Evolutionary conservation across 257 asterid genomes (phyloP), one percentile per base, ranked within the genome.

Genomic region (Misopates orontium): DNA sequence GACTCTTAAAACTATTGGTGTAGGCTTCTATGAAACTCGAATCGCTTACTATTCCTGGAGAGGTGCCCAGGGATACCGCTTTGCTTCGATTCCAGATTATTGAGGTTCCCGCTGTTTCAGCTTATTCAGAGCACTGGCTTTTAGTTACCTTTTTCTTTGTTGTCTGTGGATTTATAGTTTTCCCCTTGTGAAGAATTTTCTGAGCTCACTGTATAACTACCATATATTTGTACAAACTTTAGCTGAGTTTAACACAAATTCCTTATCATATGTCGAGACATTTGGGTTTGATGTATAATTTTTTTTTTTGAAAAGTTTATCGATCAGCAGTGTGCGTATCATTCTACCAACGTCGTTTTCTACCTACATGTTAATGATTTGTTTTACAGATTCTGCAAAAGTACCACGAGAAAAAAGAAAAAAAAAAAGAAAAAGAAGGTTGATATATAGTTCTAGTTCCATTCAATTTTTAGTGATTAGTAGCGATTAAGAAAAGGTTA

Each of bases 61-160:
- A 71, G 88, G 88, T 53, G 79, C 81, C 18, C 75, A 74, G 68
- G 88, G 85, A 72, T 82, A 77, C 45, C 83, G 80, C 47, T 79
- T 85, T 75, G 74, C 91, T 71, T 74, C 85, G 19, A 90, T 93
- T 79, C 96, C 98, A 2, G 93, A 80, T 60, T 90, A 89, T 62
- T 92, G 88, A 88, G 87, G 54, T 52, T 56, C 72, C 47, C 15
- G 4, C 21, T 21, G 56, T 42, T 55, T 60, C 70, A 15, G 18
- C 68, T 4, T 40, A 4, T 32, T 14, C 19, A 18, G 31, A 18
- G 7, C 42, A 18, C 32, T 2, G 24, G 52, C 19, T 32, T 50
- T 10, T 8, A 16, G 53, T 12, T 42, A 5, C 55, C 13, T 4
- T 14, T 22, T 25, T 14, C 7, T 53, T 28, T 64, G 4, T 25